phyloP scores from a whole-genome alignment of 805 yeast species.

The Saccharomycopsis fibuligera region DNA sequence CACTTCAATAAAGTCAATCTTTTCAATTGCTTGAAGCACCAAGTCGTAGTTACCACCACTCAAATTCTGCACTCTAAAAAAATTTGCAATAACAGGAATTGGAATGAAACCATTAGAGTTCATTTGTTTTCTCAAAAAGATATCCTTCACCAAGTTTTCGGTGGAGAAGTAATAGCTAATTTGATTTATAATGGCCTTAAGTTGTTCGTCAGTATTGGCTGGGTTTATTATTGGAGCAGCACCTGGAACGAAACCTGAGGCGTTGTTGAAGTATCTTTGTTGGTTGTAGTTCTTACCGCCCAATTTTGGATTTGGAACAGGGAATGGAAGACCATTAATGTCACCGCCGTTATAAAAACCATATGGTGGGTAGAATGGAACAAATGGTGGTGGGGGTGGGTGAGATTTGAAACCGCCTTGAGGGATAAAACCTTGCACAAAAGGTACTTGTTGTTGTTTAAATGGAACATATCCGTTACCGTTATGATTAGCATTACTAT shows the following conservation, averaged over 20 bases:
- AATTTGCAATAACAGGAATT: constrained; percentile 54
- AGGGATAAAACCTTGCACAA: constrained; percentile 15
- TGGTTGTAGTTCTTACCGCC: background rate
- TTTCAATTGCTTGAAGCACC: constrained; percentile 46
- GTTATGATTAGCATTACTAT: background rate
- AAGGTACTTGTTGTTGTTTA: constrained; percentile 10
- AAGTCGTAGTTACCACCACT: constrained; percentile 48
- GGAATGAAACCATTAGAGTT: constrained; percentile 68
- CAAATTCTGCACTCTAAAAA: constrained; percentile 68
- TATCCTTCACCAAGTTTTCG: constrained; percentile 82
- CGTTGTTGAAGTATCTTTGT: background rate
- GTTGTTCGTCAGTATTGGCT: constrained; percentile 3
- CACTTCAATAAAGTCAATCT: constrained; percentile 32
- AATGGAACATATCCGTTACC: constrained; percentile 10
- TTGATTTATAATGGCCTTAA: constrained; percentile 39
- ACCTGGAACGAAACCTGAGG: constrained; percentile 2
- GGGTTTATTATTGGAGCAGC: background rate
- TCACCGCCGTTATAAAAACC: background rate
- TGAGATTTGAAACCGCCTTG: constrained; percentile 6
- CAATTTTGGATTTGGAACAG: background rate
- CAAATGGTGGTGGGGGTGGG: constrained; percentile 6
- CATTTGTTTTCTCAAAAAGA: constrained; percentile 78
- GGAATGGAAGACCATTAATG: background rate
- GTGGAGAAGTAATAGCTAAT: constrained; percentile 85
- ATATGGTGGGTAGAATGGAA: constrained; percentile 2